Base-by-base conservation (phyloP, 257 asterid species). In the Solanum virginianum region DNA sequence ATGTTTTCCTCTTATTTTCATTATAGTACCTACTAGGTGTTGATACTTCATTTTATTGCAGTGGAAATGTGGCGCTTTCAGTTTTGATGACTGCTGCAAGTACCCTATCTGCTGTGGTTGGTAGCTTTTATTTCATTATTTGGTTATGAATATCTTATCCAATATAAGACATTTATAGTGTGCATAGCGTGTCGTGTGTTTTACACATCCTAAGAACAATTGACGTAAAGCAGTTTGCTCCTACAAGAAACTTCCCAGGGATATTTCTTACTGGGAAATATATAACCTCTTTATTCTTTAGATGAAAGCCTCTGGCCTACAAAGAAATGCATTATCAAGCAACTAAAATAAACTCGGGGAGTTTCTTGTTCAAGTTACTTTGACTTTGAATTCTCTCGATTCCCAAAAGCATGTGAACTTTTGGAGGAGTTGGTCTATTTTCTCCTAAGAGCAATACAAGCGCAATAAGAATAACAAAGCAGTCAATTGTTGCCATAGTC, bases 11-110 rank as follows among this genome's bases (percentile, higher is more conserved):
- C 16, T 62, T 75, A 57, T 72, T 84, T 81, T 83, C 32, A 82
- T 83, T 83, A 82, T 63, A 74, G 81, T 41, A 59, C 47, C 80
- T 89, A 83, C 88, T 94, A 84, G 92, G 81, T 15, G 60, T 49
- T 72, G 80, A 69, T 56, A 80, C 59, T 84, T 80, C 10, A 68
- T 84, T 83, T 29, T 85, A 18, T 79, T 22, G 54, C 95, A 94
- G 99, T 70, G 99, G 99, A 68, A 95, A 95, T 85, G 98, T 94
- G 86, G 99, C 98, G 83, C 98, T 95, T 59, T 95, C 99, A 57
- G 99, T 95, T 86, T 83, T 95, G 90, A 95, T 95, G 99, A 94
- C 99, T 15, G 99, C 99, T 87, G 94, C 94, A 80, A 95, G 99
- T 88, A 95, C 99, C 86, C 86, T 95, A 83, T 59, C 96, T 12